Evolutionary conservation across 345 rosid species (phyloP), one percentile per base, ranked within the genome.

Genomic region (Arabidopsis arenosa): DNA sequence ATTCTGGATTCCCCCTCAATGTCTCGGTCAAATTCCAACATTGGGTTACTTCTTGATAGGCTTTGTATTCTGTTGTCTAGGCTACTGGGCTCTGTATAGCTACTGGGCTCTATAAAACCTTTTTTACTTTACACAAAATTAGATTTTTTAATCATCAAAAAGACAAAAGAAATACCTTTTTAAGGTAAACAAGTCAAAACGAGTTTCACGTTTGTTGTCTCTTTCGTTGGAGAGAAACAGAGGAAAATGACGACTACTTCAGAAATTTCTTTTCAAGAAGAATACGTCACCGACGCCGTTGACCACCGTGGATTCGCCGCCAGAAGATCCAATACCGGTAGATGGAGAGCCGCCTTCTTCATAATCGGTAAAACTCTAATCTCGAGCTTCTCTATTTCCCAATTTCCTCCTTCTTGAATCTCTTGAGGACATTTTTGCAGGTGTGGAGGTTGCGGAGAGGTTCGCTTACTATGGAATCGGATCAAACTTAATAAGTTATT

Each of bases 391-490:
- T 74, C 57, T 56, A 40, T 74, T 66, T 49, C 63, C 26, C 15
- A 11, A 18, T 3, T 32, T 5, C 51, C 1, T 11, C 33, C 8
- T 13, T 14, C 8, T 13, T 14, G 4, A 30, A 28, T 13, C 30
- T 51, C 7, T 71, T 10, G 14, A 51, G 18, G 3, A 56, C 12
- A 39, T 17, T 23, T 70, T 37, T 37, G 51, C 33, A 81, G 81
- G 70, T 17, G 85, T 81, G 57, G 88, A 85, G 45, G 77, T 82
- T 14, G 83, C 80, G 0, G 85, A 84, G 78, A 80, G 84, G 48
- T 84, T 84, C 39, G 84, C 84, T 28, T 28, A 68, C 57, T 79
- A 54, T 5, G 87, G 87, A 3, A 80, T 84, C 55, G 57, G 28
- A 5, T 78, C 85, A 21, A 80, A 85, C 40, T 74, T 85, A 1